These are phyloP conservation scores for Populus trichocarpa DNA, from an alignment of 441 rosid genomes.

Conservation along the genomic window DNA sequence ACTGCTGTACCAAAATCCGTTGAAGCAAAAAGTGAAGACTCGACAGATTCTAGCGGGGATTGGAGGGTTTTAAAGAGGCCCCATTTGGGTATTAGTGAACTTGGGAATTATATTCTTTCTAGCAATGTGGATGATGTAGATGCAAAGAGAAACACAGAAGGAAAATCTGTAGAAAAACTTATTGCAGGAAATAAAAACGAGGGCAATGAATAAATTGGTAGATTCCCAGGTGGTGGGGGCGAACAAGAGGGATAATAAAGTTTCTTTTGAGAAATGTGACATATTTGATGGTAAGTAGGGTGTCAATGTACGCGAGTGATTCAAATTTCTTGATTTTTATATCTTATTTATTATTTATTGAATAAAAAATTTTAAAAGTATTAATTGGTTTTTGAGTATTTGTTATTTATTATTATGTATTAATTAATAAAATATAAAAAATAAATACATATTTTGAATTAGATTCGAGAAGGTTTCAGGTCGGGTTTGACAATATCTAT, in stretches of 20 bases:
- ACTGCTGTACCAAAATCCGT: constrained; percentile 21
- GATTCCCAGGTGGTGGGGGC: constrained; percentile 10
- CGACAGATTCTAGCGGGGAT: constrained; percentile 23
- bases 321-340: too few species aligned
- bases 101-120: constrained; percentile 17
- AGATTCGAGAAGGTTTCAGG: too few species aligned
- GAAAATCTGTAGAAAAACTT: constrained; percentile 14
- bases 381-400: too few species aligned
- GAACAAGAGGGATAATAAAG: neutral
- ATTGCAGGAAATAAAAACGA: constrained; percentile 7
- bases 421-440: too few species aligned
- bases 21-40: constrained; percentile 20
- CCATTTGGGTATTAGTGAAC: constrained; percentile 13
- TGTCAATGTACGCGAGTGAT: too few species aligned
- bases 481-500: too few species aligned
- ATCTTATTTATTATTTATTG: too few species aligned
- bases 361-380: too few species aligned
- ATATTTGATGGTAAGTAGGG: constrained; percentile 52
- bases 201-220: constrained; percentile 15
- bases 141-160: constrained; percentile 11
- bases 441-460: too few species aligned
- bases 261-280: constrained; percentile 40
- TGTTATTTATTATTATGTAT: too few species aligned
- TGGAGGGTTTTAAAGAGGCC: neutral
- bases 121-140: constrained; percentile 9